Evolutionary conservation across 2,329 filamentous ascomycete genomes (phyloP).

Genomic region (Juglanconis oblonga): DNA sequence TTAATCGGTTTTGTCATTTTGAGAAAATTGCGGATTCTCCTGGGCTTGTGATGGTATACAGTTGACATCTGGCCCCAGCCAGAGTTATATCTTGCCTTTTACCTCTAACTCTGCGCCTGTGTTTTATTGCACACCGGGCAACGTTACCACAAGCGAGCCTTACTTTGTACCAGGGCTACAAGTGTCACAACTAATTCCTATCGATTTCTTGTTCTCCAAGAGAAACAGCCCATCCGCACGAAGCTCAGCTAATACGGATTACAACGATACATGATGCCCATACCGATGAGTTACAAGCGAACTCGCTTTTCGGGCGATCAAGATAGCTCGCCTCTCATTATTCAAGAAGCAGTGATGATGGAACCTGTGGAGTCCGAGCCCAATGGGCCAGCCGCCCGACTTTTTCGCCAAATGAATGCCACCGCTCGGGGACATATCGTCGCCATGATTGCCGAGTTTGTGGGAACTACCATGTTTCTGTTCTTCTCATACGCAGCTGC

Average conservation of each 20-base stretch:
- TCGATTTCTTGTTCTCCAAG: background rate
- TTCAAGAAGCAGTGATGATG: slow-evolving; percentile 4
- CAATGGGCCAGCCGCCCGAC: background rate
- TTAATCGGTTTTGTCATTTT: too few relatives aligned
- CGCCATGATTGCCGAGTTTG: slow-evolving; percentile 46
- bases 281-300: background rate
- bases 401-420: slow-evolving; percentile 8
- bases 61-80: too few relatives aligned
- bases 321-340: background rate
- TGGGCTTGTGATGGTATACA: background rate
- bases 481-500: slow-evolving; percentile 33
- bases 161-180: too few relatives aligned
- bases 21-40: background rate
- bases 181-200: too few relatives aligned
- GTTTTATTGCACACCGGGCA: too few relatives aligned
- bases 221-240: background rate
- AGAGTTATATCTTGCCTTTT: too few relatives aligned
- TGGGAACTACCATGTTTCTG: slow-evolving; percentile 52
- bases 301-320: background rate
- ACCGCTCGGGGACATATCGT: slow-evolving; percentile 28
- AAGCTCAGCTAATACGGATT: background rate
- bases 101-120: too few relatives aligned
- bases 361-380: slow-evolving; percentile 5
- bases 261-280: background rate
- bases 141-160: too few relatives aligned